These are phyloP conservation scores for Fusarium sororula DNA, from an alignment of 2,329 filamentous ascomycete genomes.

Conservation along the genomic window DNA sequence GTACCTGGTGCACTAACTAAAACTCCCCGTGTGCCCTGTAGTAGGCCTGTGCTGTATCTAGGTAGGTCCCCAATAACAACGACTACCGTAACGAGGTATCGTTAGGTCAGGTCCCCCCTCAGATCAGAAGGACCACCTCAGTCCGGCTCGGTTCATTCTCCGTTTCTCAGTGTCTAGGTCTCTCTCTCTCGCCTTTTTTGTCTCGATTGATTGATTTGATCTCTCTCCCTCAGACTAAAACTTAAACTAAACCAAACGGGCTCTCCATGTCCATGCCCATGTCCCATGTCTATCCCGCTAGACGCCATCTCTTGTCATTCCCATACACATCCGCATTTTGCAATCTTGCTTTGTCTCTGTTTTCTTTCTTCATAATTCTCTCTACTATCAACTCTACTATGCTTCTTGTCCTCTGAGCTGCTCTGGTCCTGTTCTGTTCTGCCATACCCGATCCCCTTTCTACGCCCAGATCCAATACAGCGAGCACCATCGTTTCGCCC, in stretches of 20 bases:
- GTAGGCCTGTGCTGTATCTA: slow-evolving; percentile 27
- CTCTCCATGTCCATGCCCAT: slow-evolving; percentile 15
- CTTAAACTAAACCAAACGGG: slow-evolving; percentile 20
- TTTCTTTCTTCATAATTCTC: slow-evolving; percentile 35
- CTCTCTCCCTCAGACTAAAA: slow-evolving; percentile 35
- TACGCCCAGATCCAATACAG: neutral
- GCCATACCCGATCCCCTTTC: neutral
- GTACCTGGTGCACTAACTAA: slow-evolving; percentile 29
- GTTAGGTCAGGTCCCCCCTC: slow-evolving; percentile 18
- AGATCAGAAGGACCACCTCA: slow-evolving; percentile 30
- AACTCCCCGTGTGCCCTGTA: slow-evolving; percentile 31
- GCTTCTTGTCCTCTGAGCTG: neutral
- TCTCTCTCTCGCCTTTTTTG: slow-evolving; percentile 1
- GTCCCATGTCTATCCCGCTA: slow-evolving; percentile 20
- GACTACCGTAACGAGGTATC: slow-evolving; percentile 28
- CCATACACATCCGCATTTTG: slow-evolving; percentile 38
- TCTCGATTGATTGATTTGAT: slow-evolving; percentile 20
- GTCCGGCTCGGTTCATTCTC: neutral
- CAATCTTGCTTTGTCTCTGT: slow-evolving; percentile 25
- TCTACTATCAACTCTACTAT: slow-evolving; percentile 27
- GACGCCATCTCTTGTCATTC: slow-evolving; percentile 26
- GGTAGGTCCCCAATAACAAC: slow-evolving; percentile 25
- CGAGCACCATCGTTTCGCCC: slow-evolving; percentile 15
- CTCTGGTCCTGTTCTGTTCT: neutral
- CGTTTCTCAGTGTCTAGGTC: slow-evolving; percentile 1